phyloP scores from a whole-genome alignment of 768 basidiomycete genomes.

The Suillus fuscotomentosus region DNA sequence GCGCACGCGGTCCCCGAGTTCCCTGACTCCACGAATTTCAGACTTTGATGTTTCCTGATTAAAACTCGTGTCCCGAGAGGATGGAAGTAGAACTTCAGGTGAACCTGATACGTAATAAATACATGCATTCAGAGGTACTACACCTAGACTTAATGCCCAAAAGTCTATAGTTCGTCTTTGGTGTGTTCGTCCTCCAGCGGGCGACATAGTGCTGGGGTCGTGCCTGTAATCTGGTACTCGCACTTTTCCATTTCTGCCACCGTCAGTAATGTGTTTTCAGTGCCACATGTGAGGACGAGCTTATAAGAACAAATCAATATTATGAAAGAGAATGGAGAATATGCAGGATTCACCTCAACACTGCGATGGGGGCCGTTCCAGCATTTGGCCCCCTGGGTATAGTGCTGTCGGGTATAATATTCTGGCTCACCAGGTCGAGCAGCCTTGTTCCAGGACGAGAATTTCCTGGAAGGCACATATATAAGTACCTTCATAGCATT shows the following conservation, averaged over 20 bases:
- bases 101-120: background rate
- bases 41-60: background rate
- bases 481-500: background rate
- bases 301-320: conserved; percentile 28
- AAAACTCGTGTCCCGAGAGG: background rate
- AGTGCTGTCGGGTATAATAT: conserved; percentile 82
- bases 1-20: no score
- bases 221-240: conserved; percentile 86
- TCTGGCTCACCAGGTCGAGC: conserved; percentile 59
- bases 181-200: conserved; percentile 32
- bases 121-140: background rate
- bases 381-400: conserved; percentile 83
- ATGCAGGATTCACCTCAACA: conserved; percentile 55
- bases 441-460: conserved; percentile 72
- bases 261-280: conserved; percentile 73
- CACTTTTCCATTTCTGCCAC: conserved; percentile 95
- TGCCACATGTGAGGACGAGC: conserved; percentile 84
- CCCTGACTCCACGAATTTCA: no score
- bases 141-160: background rate
- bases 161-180: conserved; percentile 28
- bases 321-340: background rate
- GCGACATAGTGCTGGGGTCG: conserved; percentile 80
- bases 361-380: conserved; percentile 96
- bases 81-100: background rate
- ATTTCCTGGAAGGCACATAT: conserved; percentile 48